phyloP scores from a whole-genome alignment of 2,329 filamentous ascomycete genomes.

The Ilyonectria robusta region DNA sequence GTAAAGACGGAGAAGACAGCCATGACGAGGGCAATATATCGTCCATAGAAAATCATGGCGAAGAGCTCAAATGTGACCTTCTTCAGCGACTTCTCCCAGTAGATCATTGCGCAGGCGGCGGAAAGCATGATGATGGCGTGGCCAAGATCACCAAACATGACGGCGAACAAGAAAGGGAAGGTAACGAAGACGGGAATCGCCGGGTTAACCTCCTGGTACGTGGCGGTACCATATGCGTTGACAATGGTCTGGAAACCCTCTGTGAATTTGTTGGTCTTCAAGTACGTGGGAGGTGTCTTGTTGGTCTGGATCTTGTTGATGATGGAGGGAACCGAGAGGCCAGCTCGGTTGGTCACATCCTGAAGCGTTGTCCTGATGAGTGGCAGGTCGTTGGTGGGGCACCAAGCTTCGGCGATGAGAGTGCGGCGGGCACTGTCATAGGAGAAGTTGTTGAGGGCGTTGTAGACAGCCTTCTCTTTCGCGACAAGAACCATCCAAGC shows the following conservation, averaged over 20 bases:
- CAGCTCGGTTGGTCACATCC: constrained; percentile 96
- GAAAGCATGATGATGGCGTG: constrained; percentile 91
- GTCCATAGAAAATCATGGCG: constrained; percentile 98
- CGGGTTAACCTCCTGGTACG: constrained; percentile 97
- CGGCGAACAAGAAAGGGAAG: constrained; percentile 99
- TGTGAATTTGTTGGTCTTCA: constrained; percentile 99
- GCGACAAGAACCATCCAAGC: constrained; percentile 98
- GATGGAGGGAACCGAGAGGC: constrained; percentile 96
- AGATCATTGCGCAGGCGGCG: constrained; percentile 92
- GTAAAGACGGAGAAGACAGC: constrained; percentile 97
- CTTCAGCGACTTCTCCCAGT: constrained; percentile 93
- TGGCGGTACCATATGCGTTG: constrained; percentile 97
- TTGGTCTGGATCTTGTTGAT: constrained; percentile 98
- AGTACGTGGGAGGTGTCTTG: constrained; percentile 96
- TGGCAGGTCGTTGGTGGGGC: constrained; percentile 89
- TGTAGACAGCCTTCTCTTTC: constrained; percentile 98
- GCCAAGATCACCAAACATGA: constrained; percentile 99
- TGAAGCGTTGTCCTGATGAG: constrained; percentile 94
- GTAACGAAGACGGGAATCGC: constrained; percentile 96
- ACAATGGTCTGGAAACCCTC: constrained; percentile 99
- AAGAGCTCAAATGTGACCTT: constrained; percentile 96
- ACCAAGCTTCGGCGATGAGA: constrained; percentile 97
- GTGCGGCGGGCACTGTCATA: constrained; percentile 97
- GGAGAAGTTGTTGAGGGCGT: constrained; percentile 95
- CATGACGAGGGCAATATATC: constrained; percentile 99